Conservation (phyloP, 1,284 basidiomycete genomes). For the Moesziomyces sp. region DNA sequence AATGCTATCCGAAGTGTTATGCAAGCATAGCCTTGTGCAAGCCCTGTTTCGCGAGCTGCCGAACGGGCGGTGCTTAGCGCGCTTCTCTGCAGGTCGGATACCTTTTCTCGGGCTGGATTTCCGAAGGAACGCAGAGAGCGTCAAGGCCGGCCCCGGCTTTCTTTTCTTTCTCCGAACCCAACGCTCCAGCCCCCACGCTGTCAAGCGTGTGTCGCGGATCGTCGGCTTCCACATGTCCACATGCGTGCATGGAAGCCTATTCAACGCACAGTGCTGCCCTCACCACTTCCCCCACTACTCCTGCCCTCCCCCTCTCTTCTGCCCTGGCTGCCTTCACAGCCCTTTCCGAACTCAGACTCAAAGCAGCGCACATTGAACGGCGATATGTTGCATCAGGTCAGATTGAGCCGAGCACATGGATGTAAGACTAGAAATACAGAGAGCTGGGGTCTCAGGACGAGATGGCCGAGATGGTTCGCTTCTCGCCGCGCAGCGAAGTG, state of each 20-base stretch:
- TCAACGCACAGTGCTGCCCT: too few species aligned
- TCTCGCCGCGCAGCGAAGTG: conserved; percentile 39
- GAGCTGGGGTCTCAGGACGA: conserved; percentile 11
- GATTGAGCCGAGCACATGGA: background rate
- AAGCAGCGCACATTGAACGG: background rate
- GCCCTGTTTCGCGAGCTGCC: background rate
- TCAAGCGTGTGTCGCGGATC: too few species aligned
- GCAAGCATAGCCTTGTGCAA: background rate
- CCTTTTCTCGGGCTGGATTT: too few species aligned
- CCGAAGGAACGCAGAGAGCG: too few species aligned
- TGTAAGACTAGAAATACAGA: conserved; percentile 13
- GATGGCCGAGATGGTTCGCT: conserved; percentile 28
- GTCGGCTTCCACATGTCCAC: too few species aligned
- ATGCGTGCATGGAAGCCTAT: too few species aligned
- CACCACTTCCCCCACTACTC: too few species aligned
- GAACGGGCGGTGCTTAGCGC: background rate
- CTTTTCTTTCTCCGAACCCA: too few species aligned
- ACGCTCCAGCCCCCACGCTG: too few species aligned
- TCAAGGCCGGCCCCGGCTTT: too few species aligned
- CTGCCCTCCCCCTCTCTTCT: too few species aligned
- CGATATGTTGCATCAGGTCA: background rate
- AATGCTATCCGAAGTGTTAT: background rate
- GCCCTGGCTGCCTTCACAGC: too few species aligned
- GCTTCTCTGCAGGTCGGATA: background rate
- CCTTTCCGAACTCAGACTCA: background rate